Percentiles rank a stretch among this genome's conserved stretches.
Conservation (phyloP, 345 rosid genomes). For the Camelina hispida region DNA sequence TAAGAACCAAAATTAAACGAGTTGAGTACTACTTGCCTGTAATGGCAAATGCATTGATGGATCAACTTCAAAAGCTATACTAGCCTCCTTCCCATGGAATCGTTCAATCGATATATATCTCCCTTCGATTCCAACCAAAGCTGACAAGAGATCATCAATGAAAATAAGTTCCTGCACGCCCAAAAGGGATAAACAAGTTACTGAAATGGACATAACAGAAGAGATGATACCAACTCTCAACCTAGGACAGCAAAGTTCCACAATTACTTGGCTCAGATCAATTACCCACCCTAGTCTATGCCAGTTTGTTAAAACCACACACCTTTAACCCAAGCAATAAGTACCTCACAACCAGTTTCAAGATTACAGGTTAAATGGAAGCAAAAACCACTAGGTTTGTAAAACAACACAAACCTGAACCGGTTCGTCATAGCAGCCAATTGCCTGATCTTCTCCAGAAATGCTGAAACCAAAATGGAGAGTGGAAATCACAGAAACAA, state of each 20-base stretch:
- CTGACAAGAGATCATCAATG: slow-evolving; percentile 88
- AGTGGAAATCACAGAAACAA: not conserved
- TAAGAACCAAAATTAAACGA: not conserved
- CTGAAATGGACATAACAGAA: slow-evolving; percentile 10
- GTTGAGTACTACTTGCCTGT: slow-evolving; percentile 57
- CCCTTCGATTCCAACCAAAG: slow-evolving; percentile 96
- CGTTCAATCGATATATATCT: slow-evolving; percentile 75
- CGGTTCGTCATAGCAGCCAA: slow-evolving; percentile 76
- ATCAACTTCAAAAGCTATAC: slow-evolving; percentile 74
- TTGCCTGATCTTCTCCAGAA: slow-evolving; percentile 61
- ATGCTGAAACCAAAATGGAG: slow-evolving; percentile 44
- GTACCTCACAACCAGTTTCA: slow-evolving; percentile 25
- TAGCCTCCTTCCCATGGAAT: slow-evolving; percentile 65
- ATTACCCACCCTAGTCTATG: slow-evolving; percentile 18
- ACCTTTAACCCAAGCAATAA: slow-evolving; percentile 6
- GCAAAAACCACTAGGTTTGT: not conserved
- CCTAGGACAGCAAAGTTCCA: slow-evolving; percentile 3
- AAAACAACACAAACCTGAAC: slow-evolving; percentile 63
- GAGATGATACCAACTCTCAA: slow-evolving; percentile 14
- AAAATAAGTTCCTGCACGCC: slow-evolving; percentile 79
- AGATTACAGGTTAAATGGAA: not conserved
- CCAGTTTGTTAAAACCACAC: slow-evolving; percentile 25
- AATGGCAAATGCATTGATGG: slow-evolving; percentile 92
- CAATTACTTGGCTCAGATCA: slow-evolving; percentile 1
- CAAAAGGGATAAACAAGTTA: slow-evolving; percentile 25